Conservation (phyloP, 768 basidiomycete species). For the Filobasidium wieringae region DNA sequence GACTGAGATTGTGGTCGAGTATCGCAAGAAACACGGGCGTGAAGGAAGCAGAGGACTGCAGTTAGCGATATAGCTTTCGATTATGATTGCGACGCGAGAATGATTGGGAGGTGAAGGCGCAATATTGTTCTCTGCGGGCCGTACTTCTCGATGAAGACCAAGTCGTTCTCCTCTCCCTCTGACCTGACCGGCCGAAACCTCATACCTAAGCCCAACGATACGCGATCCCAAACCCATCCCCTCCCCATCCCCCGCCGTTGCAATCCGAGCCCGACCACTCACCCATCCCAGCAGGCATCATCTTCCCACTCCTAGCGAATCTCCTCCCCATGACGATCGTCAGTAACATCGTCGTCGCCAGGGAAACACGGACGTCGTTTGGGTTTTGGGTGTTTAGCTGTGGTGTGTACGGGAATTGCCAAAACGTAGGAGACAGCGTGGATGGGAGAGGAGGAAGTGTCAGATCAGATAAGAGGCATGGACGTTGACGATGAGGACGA, state of each 20-base stretch:
- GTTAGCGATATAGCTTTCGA: background rate
- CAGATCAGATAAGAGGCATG: background rate
- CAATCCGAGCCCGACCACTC: too few species aligned
- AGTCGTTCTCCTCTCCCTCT: background rate
- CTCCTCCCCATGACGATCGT: conserved; percentile 18
- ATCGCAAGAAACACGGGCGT: background rate
- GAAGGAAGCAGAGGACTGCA: background rate
- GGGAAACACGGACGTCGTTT: conserved; percentile 8
- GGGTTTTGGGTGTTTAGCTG: conserved; percentile 15
- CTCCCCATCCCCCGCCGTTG: too few species aligned
- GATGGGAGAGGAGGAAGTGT: background rate
- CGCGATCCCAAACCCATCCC: background rate
- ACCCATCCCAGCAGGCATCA: conserved; percentile 24
- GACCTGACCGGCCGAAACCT: background rate
- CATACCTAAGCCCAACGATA: background rate
- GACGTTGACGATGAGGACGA: background rate
- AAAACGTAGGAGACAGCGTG: background rate
- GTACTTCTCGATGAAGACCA: background rate
- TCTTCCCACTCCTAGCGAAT: conserved; percentile 11
- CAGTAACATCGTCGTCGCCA: background rate
- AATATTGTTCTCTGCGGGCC: background rate
- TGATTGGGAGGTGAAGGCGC: background rate
- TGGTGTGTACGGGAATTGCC: background rate
- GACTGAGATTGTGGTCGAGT: background rate
- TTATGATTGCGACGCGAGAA: background rate